Conservation (phyloP, 2,329 filamentous ascomycete genomes). For the Anthostomella pinea region DNA sequence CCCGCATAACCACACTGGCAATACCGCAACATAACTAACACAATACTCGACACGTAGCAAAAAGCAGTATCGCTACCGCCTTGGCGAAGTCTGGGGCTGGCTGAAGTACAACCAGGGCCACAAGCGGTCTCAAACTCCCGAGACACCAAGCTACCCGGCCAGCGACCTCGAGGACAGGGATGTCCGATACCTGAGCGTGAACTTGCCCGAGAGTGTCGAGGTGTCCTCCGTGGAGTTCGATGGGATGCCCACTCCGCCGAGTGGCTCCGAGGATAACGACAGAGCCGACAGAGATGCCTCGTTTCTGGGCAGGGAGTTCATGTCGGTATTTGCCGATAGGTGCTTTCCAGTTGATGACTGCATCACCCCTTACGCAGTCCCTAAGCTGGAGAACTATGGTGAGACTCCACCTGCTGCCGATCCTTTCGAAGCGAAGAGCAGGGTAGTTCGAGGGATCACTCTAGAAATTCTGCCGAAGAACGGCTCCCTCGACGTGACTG, state of each 20-base stretch:
- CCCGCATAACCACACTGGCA: too few relatives aligned
- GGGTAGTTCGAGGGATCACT: not conserved
- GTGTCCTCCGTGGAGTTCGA: not conserved
- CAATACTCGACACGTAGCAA: not conserved
- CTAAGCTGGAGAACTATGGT: too few relatives aligned
- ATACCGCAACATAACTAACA: too few relatives aligned
- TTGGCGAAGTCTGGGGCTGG: constrained; percentile 16
- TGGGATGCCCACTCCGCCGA: not conserved
- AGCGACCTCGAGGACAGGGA: not conserved
- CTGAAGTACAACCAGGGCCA: constrained; percentile 14
- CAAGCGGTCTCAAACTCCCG: not conserved
- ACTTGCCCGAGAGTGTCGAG: not conserved
- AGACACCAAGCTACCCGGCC: not conserved
- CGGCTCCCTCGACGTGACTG: not conserved
- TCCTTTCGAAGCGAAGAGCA: not conserved
- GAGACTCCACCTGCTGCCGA: not conserved
- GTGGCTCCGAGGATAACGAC: constrained; percentile 1
- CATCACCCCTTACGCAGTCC: not conserved
- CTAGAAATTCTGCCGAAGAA: not conserved
- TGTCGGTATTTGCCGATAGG: constrained; percentile 2
- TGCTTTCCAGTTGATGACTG: not conserved
- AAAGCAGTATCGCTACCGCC: constrained; percentile 15
- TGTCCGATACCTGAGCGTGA: not conserved
- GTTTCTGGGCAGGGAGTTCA: not conserved
- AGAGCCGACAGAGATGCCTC: not conserved